Evolutionary conservation across 108 stramenopile genomes (phyloP).

Genomic region (Pseudonitzschia pungens): DNA sequence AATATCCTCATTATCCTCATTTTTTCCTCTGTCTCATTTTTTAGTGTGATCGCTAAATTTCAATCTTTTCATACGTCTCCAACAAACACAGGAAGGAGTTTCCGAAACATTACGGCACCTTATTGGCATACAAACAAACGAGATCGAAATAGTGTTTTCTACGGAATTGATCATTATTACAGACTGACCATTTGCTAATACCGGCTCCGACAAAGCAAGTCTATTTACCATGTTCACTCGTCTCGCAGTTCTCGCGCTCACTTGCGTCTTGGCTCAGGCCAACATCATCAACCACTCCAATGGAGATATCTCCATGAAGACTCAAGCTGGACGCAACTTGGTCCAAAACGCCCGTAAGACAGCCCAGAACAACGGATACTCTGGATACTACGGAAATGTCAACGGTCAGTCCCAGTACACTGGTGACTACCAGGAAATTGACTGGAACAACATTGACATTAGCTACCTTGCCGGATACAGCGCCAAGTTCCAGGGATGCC

Average conservation of each 20-base stretch:
- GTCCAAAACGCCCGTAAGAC: slow-evolving; percentile 53
- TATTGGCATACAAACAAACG: too few species aligned
- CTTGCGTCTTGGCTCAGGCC: slow-evolving; percentile 27
- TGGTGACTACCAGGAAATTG: slow-evolving; percentile 2
- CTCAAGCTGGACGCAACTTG: slow-evolving; percentile 52
- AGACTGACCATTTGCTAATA: neutral
- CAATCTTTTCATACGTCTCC: too few species aligned
- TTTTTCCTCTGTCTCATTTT: neutral
- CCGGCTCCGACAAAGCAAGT: neutral
- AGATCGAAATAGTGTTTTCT: neutral
- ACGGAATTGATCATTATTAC: neutral
- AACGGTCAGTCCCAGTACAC: slow-evolving; percentile 15
- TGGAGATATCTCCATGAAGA: slow-evolving; percentile 53
- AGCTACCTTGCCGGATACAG: slow-evolving; percentile 59
- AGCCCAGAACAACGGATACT: slow-evolving; percentile 27
- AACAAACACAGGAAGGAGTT: too few species aligned
- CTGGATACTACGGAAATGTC: slow-evolving; percentile 11
- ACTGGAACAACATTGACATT: slow-evolving; percentile 18
- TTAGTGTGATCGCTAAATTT: neutral
- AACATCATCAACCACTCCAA: slow-evolving; percentile 33
- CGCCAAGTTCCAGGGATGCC: slow-evolving; percentile 86
- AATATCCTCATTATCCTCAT: neutral
- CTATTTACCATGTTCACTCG: slow-evolving; percentile 26
- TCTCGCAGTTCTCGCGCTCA: slow-evolving; percentile 22
- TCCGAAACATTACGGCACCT: too few species aligned